Evolutionary conservation across 306 rosid genomes (phyloP), one percentile per base, ranked within the genome.

Genomic region (Adenanthera pavonina): DNA sequence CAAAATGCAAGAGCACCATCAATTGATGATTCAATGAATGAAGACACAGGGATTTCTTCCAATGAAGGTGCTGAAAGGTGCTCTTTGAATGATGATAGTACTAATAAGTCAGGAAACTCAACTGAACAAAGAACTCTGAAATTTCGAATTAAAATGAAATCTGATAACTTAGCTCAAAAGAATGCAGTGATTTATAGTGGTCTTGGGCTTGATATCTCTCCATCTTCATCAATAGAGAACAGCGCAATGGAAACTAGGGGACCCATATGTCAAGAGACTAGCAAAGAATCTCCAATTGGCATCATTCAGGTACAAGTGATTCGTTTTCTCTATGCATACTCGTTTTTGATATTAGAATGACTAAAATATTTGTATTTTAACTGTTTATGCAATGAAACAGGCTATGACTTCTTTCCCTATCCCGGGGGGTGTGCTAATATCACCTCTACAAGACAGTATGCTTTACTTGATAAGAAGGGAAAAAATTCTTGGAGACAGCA

Each of bases 161-260:
- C 86, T 51, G 87, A 83, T 72, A 85, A 79, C 41, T 35, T 74
- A 49, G 85, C 82, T 40, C 80, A 36, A 73, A 91, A 80, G 84
- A 94, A 86, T 75, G 92, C 87, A 15, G 94, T 89, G 15, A 83
- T 94, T 75, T 90, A 90, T 75, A 89, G 88, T 81, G 97, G 93
- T 74, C 92, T 91, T 82, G 97, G 97, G 64, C 97, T 93, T 59
- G 92, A 86, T 57, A 81, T 67, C 80, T 91, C 97, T 51, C 93
- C 97, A 76, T 85, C 86, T 78, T 94, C 92, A 51, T 91, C 94
- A 76, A 80, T 78, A 70, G 97, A 82, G 66, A 84, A 89, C 76
- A 91, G 95, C 87, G 89, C 90, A 2, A 81, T 73, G 54, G 84
- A 84, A 79, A 89, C 86, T 85, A 91, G 81, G 79, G 90, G 88